Evolutionary conservation across 129 eudicot genomes (phyloP).

Genomic region (Cynara cardunculus): DNA sequence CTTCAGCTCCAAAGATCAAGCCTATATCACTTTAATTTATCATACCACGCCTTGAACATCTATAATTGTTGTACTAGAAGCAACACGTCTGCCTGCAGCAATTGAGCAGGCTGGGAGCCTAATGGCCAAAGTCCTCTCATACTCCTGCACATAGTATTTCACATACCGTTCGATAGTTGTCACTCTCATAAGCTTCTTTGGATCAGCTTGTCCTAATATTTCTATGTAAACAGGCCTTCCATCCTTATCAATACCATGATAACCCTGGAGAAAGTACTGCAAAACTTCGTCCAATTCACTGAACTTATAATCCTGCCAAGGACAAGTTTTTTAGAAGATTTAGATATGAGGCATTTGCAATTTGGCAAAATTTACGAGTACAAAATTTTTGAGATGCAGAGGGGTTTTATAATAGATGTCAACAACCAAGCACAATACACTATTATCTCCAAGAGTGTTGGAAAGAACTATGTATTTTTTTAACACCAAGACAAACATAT

Average conservation of each 20-base stretch:
- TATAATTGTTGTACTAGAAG: constrained; percentile 59
- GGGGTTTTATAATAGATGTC: background rate
- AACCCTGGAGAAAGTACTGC: constrained; percentile 63
- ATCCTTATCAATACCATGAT: constrained; percentile 76
- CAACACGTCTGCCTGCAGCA: constrained; percentile 58
- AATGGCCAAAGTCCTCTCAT: constrained; percentile 50
- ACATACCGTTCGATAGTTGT: constrained; percentile 70
- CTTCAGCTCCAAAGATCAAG: background rate
- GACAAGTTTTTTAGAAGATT: background rate
- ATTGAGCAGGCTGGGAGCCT: constrained; percentile 73
- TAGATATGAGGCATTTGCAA: background rate
- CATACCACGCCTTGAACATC: constrained; percentile 88
- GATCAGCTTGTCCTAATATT: constrained; percentile 64
- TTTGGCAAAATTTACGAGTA: background rate
- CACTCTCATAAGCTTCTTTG: constrained; percentile 63
- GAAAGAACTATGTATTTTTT: background rate
- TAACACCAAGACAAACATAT: background rate
- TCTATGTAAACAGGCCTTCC: constrained; percentile 77
- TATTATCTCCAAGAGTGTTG: background rate
- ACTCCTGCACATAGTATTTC: constrained; percentile 70
- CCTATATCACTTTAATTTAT: background rate
- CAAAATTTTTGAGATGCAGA: background rate
- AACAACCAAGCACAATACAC: background rate
- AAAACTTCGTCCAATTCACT: constrained; percentile 56
- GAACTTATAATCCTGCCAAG: constrained; percentile 57